These are phyloP conservation scores for Gaultheria prostrata DNA, from an alignment of 148 eudicot species.

Conservation along the genomic window DNA sequence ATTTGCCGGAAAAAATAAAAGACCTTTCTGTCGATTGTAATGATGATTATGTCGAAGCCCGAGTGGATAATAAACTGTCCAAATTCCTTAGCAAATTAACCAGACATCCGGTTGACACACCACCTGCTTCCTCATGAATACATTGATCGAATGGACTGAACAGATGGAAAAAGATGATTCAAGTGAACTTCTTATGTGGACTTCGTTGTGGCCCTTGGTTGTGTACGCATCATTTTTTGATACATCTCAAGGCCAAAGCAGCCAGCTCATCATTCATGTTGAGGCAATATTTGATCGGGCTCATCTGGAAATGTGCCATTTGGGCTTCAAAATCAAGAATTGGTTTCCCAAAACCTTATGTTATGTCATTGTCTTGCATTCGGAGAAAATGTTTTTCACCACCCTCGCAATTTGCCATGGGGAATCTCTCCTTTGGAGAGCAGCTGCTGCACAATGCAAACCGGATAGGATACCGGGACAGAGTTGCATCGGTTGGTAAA, in stretches of 20 bases:
- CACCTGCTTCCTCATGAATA: neutral
- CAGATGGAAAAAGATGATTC: neutral
- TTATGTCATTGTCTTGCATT: neutral
- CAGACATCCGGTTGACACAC: neutral
- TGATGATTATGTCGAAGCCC: conserved; percentile 20
- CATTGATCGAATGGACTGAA: neutral
- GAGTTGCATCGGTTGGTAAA: conserved; percentile 1
- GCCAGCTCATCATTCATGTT: conserved; percentile 5
- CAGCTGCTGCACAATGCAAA: neutral
- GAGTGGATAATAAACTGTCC: conserved; percentile 3
- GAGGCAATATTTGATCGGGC: conserved; percentile 21
- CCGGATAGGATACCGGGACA: neutral
- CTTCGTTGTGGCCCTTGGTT: no score
- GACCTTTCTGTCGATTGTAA: conserved; percentile 12
- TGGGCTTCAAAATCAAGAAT: conserved; percentile 3
- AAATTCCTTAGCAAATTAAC: conserved; percentile 15
- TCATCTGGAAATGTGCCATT: conserved; percentile 30
- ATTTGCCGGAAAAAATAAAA: no score
- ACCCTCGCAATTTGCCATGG: neutral
- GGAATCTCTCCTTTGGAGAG: conserved; percentile 5
- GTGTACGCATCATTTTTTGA: no score
- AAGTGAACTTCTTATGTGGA: no score
- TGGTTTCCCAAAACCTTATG: neutral
- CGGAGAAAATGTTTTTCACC: neutral
- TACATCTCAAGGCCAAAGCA: conserved; percentile 20